Base-by-base conservation (phyloP, 2,329 filamentous ascomycete genomes). In the Hypoxylon sp. region DNA sequence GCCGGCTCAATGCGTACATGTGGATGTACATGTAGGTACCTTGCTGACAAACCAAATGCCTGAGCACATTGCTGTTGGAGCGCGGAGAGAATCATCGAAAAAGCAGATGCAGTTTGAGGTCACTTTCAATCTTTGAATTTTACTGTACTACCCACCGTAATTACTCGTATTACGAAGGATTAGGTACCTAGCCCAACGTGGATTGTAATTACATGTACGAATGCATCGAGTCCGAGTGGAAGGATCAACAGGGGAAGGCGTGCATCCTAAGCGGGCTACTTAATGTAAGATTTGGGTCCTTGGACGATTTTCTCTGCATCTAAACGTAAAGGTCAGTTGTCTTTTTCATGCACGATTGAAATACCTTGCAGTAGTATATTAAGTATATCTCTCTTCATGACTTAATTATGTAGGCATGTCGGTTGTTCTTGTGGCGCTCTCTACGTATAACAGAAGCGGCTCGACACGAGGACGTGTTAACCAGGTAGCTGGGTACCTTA, bases 171-270 rank as follows among this genome's bases (percentile, higher is more conserved):
- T 46, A 46, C 42, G 20, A 46, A 46, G 42, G 22, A 46, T 26
- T 11, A 24, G 12, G 24, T 46, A 46, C n/a, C n/a, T n/a, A n/a
- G n/a, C n/a, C n/a, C n/a, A n/a, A n/a, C n/a, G n/a, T n/a, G n/a
- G 14, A 22, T 14, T 40, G 36, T 20, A 40, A 40, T 40, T 40
- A 8, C n/a, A n/a, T n/a, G n/a, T n/a, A n/a, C 36, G 36, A 16
- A 9, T 9, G 8, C 8, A 28, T 9, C 11, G 12, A 45, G 52
- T 22, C 28, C 16, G 14, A 51, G 33, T 18, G 20, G 30, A 26
- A 36, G 28, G 48, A 60, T 60, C 42, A 16, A 48, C 57, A 60
- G 48, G 57, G 49, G 57, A 40, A 40, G 16, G 8, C 36, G 24
- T 26, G 24, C 6, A 26, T 3, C 30, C 30, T 40, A 33, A 50